Conservation (phyloP, 495 filamentous ascomycete species). For the Neurospora sp. region DNA sequence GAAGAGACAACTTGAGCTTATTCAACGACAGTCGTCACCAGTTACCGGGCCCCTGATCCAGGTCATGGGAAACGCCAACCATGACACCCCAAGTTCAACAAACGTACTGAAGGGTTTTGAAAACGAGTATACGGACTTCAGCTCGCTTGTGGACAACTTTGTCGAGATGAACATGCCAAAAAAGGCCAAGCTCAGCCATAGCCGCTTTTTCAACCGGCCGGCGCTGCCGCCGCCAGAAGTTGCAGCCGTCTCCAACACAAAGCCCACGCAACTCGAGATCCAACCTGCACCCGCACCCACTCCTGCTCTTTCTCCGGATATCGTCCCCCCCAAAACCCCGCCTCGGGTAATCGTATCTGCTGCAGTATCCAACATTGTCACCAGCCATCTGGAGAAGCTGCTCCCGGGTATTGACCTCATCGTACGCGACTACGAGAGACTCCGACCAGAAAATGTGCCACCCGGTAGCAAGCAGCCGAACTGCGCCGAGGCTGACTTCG, state of each 20-base stretch:
- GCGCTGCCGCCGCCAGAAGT: not conserved
- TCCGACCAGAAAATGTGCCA: constrained; percentile 23
- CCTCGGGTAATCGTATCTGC: constrained; percentile 40
- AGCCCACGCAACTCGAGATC: not conserved
- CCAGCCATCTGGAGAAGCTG: constrained; percentile 34
- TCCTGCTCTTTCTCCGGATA: constrained; percentile 12
- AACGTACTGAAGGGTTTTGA: constrained; percentile 7
- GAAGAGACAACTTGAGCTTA: constrained; percentile 6
- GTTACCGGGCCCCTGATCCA: not conserved
- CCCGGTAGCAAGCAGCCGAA: constrained; percentile 24
- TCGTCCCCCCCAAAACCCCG: constrained; percentile 13
- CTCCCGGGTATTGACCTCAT: constrained; percentile 46
- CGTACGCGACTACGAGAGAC: constrained; percentile 45
- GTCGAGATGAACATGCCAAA: constrained; percentile 29
- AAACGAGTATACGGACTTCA: constrained; percentile 12
- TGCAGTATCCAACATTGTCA: constrained; percentile 35
- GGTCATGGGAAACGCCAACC: not conserved
- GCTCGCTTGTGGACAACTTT: constrained; percentile 32
- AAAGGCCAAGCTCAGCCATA: constrained; percentile 20
- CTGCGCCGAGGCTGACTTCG: constrained; percentile 62
- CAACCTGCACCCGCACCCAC: constrained; percentile 7
- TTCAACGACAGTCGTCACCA: not conserved
- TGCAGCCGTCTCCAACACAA: not conserved
- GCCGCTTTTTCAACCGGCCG: not conserved
- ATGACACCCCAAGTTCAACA: constrained; percentile 1